A percentile compares a stretch with the other conserved stretches of the same genome.
Conservation (phyloP, 176 grass and related monocot genomes). For the Oryza meyeriana region DNA sequence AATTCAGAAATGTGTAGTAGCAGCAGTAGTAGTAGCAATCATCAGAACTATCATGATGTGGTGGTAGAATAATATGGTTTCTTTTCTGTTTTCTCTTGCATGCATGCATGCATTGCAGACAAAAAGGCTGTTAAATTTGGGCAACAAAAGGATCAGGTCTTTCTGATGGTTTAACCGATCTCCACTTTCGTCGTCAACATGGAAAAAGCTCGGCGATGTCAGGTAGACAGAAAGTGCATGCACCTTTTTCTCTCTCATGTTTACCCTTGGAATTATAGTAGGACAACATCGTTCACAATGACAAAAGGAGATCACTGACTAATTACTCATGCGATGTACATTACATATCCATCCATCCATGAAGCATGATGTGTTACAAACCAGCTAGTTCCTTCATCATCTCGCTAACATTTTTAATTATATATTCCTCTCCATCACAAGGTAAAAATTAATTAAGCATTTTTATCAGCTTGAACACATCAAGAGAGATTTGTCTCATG, state of each 20-base stretch:
- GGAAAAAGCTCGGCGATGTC: background rate
- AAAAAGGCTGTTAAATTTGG: constrained; percentile 10
- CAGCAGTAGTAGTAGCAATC: background rate
- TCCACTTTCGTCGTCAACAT: background rate
- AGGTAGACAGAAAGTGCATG: background rate
- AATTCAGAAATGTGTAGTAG: background rate
- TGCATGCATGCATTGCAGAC: background rate
- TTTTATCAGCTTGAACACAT: constrained; percentile 26
- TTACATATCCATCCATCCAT: background rate
- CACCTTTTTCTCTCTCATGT: background rate
- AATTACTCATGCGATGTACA: background rate
- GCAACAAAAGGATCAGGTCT: constrained; percentile 23
- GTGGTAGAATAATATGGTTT: background rate
- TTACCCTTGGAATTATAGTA: background rate
- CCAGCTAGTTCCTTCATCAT: too few relatives aligned
- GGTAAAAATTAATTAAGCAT: background rate
- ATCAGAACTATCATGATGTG: constrained; percentile 41
- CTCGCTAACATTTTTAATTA: background rate
- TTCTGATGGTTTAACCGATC: background rate
- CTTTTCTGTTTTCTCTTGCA: background rate
- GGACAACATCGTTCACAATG: background rate
- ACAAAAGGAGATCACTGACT: background rate
- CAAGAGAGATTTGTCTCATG: constrained; percentile 22
- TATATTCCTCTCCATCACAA: background rate
- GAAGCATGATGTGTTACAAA: background rate